Base-by-base conservation (phyloP, 257 asterid species). In the Misopates orontium region DNA sequence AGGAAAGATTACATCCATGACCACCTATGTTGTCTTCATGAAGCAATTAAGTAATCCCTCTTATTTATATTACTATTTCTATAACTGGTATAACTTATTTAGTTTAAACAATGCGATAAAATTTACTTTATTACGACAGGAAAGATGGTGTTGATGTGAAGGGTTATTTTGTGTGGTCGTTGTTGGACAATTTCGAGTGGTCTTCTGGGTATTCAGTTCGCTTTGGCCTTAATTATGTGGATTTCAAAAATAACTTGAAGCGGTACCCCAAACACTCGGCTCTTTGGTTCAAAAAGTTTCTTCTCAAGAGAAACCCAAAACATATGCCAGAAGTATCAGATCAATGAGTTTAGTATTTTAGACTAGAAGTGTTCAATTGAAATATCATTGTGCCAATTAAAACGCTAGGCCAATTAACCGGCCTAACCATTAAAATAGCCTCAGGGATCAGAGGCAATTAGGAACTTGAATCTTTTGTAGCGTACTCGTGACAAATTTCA, bases 141-240 rank as follows among this genome's bases (percentile, higher is more conserved):
- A 67, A 73, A 41, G 36, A 28, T 2, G 78, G 51, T 22, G 84
- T 71, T 25, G 64, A 76, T 23, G 79, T 83, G 67, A 76, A 75
- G 65, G 89, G 84, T 4, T 83, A 78, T 55, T 78, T 84, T 31
- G 82, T 73, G 18, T 84, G 89, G 89, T 78, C 87, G 8, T 64
- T 84, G 73, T 41, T 80, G 70, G 89, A 84, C 55, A 78, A 76
- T 42, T 78, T 81, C 13, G 89, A 84, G 74, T 81, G 89, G 89
- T 22, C 73, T 4, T 21, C 56, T 4, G 89, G 89, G 24, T 84
- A 49, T 67, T 69, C 71, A 0, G 75, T 75, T 63, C 82, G 83
- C 1, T 81, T 78, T 42, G 89, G 89, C 50, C 71, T 84, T 21
- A 55, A 44, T 67, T 81, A 69, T 55, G 78, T 84, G 32, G 85